These are phyloP conservation scores for Botrytis fragariae DNA, from an alignment of 2,329 filamentous ascomycete genomes.

Conservation along the genomic window DNA sequence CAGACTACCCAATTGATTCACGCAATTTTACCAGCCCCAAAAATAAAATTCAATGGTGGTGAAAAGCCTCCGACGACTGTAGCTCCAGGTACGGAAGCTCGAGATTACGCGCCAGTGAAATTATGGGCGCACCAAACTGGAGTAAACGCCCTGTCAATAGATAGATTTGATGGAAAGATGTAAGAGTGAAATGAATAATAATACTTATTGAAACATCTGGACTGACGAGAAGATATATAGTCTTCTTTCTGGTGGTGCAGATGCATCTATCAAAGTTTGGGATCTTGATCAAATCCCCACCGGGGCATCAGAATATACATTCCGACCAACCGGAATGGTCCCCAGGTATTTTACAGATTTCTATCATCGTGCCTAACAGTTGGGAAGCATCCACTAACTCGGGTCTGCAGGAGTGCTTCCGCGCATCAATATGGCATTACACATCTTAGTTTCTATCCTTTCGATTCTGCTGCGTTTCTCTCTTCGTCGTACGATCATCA, in stretches of 20 bases:
- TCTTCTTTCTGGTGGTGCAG: conserved; percentile 80
- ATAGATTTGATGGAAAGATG: conserved; percentile 74
- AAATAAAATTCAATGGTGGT: conserved; percentile 68
- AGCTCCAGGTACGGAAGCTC: not conserved
- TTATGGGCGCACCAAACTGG: conserved; percentile 71
- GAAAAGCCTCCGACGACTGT: conserved; percentile 37
- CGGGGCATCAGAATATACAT: conserved; percentile 44
- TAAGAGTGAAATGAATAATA: conserved; percentile 41
- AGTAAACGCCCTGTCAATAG: conserved; percentile 75
- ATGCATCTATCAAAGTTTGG: conserved; percentile 83
- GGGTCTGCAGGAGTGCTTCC: conserved; percentile 29
- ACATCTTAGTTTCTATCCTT: conserved; percentile 74
- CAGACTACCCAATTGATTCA: conserved; percentile 65
- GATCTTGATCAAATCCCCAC: conserved; percentile 65
- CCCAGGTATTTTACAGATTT: conserved; percentile 39
- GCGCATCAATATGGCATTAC: conserved; percentile 70
- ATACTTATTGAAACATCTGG: not conserved
- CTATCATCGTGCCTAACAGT: conserved; percentile 2
- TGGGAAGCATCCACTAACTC: conserved; percentile 4
- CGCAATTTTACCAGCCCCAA: conserved; percentile 64
- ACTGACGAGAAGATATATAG: conserved; percentile 42
- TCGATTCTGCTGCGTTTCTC: conserved; percentile 72
- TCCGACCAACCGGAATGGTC: conserved; percentile 53
- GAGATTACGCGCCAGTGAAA: conserved; percentile 20
- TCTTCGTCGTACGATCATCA: conserved; percentile 76